These are phyloP conservation scores for California macrophylla DNA, from an alignment of 441 rosid genomes.

Conservation along the genomic window DNA sequence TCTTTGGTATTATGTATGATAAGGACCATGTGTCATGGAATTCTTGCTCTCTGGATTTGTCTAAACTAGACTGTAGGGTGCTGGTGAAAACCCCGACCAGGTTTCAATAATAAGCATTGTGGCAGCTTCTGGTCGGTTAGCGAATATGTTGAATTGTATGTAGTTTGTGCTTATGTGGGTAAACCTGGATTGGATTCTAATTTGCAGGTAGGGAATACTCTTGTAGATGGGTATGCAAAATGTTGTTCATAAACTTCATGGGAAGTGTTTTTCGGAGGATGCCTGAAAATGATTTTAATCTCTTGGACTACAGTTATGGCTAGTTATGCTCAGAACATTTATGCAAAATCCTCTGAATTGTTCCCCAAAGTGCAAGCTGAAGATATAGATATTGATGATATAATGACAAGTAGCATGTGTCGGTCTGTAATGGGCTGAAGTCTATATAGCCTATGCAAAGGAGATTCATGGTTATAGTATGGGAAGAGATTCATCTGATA, in stretches of 20 bases:
- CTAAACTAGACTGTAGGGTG: slow-evolving; percentile 44
- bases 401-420: slow-evolving; percentile 73
- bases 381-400: slow-evolving; percentile 38
- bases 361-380: slow-evolving; percentile 38
- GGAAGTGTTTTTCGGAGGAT: slow-evolving; percentile 44
- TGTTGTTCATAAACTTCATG: slow-evolving; percentile 48
- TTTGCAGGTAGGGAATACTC: slow-evolving; percentile 59
- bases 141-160: slow-evolving; percentile 51
- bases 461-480: slow-evolving; percentile 55
- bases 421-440: slow-evolving; percentile 44
- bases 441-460: slow-evolving; percentile 35
- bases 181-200: slow-evolving; percentile 45
- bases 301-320: slow-evolving; percentile 76
- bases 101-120: slow-evolving; percentile 45
- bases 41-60: slow-evolving; percentile 58
- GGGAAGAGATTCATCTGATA: slow-evolving; percentile 49
- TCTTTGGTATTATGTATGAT: slow-evolving; percentile 33
- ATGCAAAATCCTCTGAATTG: slow-evolving; percentile 37
- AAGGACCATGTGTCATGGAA: slow-evolving; percentile 63
- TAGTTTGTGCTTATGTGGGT: slow-evolving; percentile 67
- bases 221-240: slow-evolving; percentile 69
- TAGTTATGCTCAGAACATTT: slow-evolving; percentile 60
- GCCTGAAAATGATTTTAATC: slow-evolving; percentile 48
- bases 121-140: slow-evolving; percentile 54
- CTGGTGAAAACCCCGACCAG: slow-evolving; percentile 46